These are phyloP conservation scores for Phaeomoniella chlamydospora DNA, from an alignment of 2,329 filamentous ascomycete species.

Conservation along the genomic window DNA sequence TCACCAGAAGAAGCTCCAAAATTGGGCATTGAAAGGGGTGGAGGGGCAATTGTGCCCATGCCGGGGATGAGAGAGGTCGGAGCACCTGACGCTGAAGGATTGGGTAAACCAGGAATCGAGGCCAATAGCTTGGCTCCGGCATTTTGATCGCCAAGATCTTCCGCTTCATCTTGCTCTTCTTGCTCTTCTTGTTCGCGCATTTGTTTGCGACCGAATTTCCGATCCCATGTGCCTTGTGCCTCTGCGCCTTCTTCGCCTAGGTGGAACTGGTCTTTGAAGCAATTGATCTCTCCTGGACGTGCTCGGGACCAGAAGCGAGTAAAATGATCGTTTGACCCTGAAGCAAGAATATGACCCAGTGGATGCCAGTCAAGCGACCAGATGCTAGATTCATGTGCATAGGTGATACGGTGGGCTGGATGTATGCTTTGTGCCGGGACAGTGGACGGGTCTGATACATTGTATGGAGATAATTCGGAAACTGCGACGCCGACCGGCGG, in stretches of 20 bases:
- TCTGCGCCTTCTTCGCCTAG: slow-evolving; percentile 89
- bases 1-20: slow-evolving; percentile 16
- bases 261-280: slow-evolving; percentile 83
- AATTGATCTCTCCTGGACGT: slow-evolving; percentile 72
- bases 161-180: slow-evolving; percentile 83
- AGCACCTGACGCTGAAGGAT: slow-evolving; percentile 23
- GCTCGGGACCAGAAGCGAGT: slow-evolving; percentile 94
- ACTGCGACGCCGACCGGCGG: slow-evolving; percentile 58
- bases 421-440: slow-evolving; percentile 81
- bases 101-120: slow-evolving; percentile 36
- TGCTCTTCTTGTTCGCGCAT: slow-evolving; percentile 87
- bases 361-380: slow-evolving; percentile 99
- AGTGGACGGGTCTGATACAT: slow-evolving; percentile 63
- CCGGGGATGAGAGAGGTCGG: slow-evolving; percentile 35
- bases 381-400: slow-evolving; percentile 86
- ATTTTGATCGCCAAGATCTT: slow-evolving; percentile 83
- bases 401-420: slow-evolving; percentile 74
- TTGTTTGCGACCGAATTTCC: slow-evolving; percentile 61
- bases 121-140: slow-evolving; percentile 52
- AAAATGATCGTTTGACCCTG: slow-evolving; percentile 90
- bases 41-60: slow-evolving; percentile 26
- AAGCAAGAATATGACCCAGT: slow-evolving; percentile 84
- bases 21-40: slow-evolving; percentile 11
- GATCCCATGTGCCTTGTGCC: slow-evolving; percentile 87
- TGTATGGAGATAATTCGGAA: slow-evolving; percentile 57